Evolutionary conservation across 306 rosid species (phyloP), one percentile per base, ranked within the genome.

Genomic region (Inga oerstediana): DNA sequence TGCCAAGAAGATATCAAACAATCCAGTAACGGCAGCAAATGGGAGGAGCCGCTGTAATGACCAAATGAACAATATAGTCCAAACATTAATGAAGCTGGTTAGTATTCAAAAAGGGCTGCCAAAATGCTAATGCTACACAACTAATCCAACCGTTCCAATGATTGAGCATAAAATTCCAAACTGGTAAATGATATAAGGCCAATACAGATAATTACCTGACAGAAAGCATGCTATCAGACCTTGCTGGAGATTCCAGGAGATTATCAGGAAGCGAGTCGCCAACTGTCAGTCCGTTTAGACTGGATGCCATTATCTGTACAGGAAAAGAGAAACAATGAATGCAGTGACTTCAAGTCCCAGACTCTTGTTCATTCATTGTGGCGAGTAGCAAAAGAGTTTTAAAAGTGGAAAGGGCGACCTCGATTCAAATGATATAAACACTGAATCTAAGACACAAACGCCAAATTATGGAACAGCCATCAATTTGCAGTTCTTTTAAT

Each of bases 261-360:
- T 90, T 96, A 73, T 92, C 99, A 65, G 98, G 82, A 72, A 96
- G 93, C 58, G 98, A 92, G 54, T 96, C 99, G 79, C 94, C 99
- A 74, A 96, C 99, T 22, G 98, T 96, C 88, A 94, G 87, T 67
- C 99, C 99, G 59, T 96, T 96, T 88, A 96, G 90, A 89, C 99
- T 96, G 61, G 99, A 92, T 45, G 99, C 99, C 99, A 96, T 94
- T 83, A 96, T 94, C 99, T 96, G 89, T 58, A 56, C 15, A 59
- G 10, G 32, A n/a, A 66, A 75, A 17, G 51, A 51, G 22, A 72
- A 74, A 69, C 51, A 83, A 78, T 62, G 52, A 84, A 81, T 22
- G 72, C 35, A 85, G 46, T 24, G 43, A 77, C 70, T 73, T 43
- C 32, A 68, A 13, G 69, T 27, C 39, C 5, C 39, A 27, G 30